Conservation (phyloP, 257 asterid genomes). For the Nicotiana knightiana region DNA sequence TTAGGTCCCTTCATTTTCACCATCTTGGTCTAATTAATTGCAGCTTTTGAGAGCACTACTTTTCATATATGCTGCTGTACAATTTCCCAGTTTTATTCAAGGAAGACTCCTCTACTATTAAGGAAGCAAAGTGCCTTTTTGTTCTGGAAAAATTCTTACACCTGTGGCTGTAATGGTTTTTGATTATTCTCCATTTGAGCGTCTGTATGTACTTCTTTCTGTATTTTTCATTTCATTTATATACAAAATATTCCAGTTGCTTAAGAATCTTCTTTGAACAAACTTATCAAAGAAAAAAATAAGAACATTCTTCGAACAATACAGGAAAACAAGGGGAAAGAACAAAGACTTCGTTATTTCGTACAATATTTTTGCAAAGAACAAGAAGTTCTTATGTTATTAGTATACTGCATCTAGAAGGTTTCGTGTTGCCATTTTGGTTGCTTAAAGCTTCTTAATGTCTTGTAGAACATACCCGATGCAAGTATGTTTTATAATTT, state of each 20-base stretch:
- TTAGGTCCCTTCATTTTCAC: not conserved
- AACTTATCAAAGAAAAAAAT: too few species aligned
- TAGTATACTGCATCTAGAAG: not conserved
- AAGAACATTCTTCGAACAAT: not conserved
- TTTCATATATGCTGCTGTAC: not conserved
- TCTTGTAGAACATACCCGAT: not conserved
- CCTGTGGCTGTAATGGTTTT: not conserved
- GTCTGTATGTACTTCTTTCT: not conserved
- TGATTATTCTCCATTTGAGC: not conserved
- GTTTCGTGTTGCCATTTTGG: not conserved
- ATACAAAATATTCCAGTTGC: not conserved
- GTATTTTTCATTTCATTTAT: not conserved
- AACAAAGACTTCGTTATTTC: not conserved
- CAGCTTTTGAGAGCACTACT: conserved; percentile 2
- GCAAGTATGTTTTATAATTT: not conserved
- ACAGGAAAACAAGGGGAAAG: not conserved
- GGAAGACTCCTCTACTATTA: conserved; percentile 4
- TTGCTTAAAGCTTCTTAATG: not conserved
- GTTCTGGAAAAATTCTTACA: not conserved
- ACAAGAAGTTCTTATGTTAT: not conserved
- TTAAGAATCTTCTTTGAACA: not conserved
- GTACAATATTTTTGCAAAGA: not conserved
- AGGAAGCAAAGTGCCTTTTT: not conserved
- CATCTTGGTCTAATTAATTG: not conserved
- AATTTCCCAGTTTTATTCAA: not conserved